These are phyloP conservation scores for Arabis hirsuta DNA, from an alignment of 345 rosid species.

Conservation along the genomic window DNA sequence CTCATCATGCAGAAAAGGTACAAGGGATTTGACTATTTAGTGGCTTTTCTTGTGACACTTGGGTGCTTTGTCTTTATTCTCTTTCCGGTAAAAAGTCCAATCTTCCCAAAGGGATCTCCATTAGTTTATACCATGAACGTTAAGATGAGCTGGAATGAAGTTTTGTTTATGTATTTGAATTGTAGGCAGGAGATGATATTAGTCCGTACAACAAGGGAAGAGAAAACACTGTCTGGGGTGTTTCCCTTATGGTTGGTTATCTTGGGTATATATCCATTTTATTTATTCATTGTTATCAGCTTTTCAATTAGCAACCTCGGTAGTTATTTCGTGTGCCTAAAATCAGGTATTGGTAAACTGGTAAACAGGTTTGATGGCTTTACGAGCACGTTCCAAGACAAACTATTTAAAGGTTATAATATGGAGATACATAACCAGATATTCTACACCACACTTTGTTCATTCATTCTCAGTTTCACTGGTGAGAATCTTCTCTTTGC, in stretches of 20 bases:
- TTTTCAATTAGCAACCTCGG: background rate
- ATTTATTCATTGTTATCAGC: background rate
- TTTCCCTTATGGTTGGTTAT: slow-evolving; percentile 87
- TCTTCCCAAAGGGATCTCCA: background rate
- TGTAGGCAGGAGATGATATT: slow-evolving; percentile 80
- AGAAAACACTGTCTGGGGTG: slow-evolving; percentile 95
- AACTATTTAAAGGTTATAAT: slow-evolving; percentile 86
- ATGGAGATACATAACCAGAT: slow-evolving; percentile 98
- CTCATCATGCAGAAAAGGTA: slow-evolving; percentile 92
- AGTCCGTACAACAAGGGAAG: slow-evolving; percentile 87
- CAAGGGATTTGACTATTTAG: slow-evolving; percentile 75
- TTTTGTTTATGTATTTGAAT: slow-evolving; percentile 32
- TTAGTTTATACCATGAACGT: background rate
- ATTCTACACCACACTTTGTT: slow-evolving; percentile 90
- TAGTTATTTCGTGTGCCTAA: background rate
- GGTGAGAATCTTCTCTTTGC: slow-evolving; percentile 50
- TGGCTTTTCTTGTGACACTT: slow-evolving; percentile 84
- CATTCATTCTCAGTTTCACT: slow-evolving; percentile 81
- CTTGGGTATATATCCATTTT: slow-evolving; percentile 67
- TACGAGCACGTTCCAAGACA: slow-evolving; percentile 98
- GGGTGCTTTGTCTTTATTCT: slow-evolving; percentile 91
- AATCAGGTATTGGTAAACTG: slow-evolving; percentile 3
- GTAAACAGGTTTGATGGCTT: slow-evolving; percentile 89
- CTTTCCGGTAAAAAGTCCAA: slow-evolving; percentile 66
- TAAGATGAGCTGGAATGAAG: background rate